These are phyloP conservation scores for Larix kaempferi DNA, from an alignment of 75 land plant genomes.

Conservation along the genomic window DNA sequence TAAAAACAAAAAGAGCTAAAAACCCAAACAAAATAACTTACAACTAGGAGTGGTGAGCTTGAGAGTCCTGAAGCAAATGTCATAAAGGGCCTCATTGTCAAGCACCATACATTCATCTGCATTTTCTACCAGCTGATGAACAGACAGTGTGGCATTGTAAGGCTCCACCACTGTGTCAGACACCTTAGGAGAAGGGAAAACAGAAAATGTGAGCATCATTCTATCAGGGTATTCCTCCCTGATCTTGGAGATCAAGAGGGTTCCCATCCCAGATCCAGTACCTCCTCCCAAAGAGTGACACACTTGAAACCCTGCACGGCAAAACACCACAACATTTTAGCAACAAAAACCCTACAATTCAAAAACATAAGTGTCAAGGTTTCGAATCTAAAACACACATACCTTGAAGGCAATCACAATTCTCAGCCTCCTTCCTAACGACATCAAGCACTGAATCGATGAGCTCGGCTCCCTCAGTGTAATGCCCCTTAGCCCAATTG, in stretches of 20 bases:
- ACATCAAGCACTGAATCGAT: constrained; percentile 58
- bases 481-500: constrained; percentile 50
- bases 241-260: constrained; percentile 37
- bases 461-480: constrained; percentile 62
- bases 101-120: constrained; percentile 75
- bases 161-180: constrained; percentile 71
- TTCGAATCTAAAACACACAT: neutral
- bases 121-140: constrained; percentile 67
- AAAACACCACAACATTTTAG: neutral
- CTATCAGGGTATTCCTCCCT: constrained; percentile 48
- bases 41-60: constrained; percentile 71
- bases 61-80: constrained; percentile 69
- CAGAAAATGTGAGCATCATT: constrained; percentile 74
- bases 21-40: constrained; percentile 16
- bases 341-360: no score
- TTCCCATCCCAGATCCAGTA: constrained; percentile 52
- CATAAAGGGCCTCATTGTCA: constrained; percentile 46
- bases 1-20: neutral
- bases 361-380: no score
- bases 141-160: constrained; percentile 70
- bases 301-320: constrained; percentile 40
- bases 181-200: constrained; percentile 70
- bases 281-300: constrained; percentile 58
- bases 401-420: constrained; percentile 58
- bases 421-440: constrained; percentile 46